These are phyloP conservation scores for Tephrocybe sp. DNA, from an alignment of 768 basidiomycete species.

Conservation along the genomic window DNA sequence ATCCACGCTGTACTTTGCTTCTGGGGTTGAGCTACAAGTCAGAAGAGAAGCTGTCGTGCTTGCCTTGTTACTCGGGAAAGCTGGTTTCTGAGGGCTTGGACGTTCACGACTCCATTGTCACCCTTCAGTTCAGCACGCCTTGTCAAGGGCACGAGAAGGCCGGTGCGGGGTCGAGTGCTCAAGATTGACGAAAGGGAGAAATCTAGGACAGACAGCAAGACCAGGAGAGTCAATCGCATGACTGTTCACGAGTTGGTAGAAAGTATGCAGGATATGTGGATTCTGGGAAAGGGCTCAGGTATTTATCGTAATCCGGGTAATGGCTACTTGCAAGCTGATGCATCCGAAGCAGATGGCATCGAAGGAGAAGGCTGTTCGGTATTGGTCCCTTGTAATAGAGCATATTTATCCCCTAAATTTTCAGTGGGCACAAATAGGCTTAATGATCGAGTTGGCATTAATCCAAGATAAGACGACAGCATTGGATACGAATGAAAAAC, in stretches of 20 bases:
- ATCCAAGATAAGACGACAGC: too few species aligned
- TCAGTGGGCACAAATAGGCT: too few species aligned
- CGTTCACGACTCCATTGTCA: conserved; percentile 25
- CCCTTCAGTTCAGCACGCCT: conserved; percentile 23
- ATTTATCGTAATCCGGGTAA: neutral
- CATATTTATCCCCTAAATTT: too few species aligned
- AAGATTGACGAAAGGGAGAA: conserved; percentile 12
- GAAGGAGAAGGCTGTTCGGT: neutral
- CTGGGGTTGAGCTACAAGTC: neutral
- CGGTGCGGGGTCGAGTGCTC: conserved; percentile 9
- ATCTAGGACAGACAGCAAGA: conserved; percentile 7
- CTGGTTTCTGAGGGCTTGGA: conserved; percentile 22
- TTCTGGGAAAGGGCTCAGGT: too few species aligned
- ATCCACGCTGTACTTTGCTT: conserved; percentile 45
- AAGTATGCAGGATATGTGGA: too few species aligned
- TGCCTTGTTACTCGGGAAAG: conserved; percentile 21
- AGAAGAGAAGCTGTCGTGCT: neutral
- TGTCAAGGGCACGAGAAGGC: conserved; percentile 26
- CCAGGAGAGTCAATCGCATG: conserved; percentile 9
- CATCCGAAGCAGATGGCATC: neutral
- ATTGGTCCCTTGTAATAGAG: too few species aligned
- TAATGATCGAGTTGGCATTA: too few species aligned
- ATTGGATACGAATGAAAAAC: too few species aligned
- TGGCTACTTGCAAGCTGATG: too few species aligned
- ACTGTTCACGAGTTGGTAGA: neutral